Conservation (phyloP, 2,329 filamentous ascomycete species). For the Arthrocladium fulminans region DNA sequence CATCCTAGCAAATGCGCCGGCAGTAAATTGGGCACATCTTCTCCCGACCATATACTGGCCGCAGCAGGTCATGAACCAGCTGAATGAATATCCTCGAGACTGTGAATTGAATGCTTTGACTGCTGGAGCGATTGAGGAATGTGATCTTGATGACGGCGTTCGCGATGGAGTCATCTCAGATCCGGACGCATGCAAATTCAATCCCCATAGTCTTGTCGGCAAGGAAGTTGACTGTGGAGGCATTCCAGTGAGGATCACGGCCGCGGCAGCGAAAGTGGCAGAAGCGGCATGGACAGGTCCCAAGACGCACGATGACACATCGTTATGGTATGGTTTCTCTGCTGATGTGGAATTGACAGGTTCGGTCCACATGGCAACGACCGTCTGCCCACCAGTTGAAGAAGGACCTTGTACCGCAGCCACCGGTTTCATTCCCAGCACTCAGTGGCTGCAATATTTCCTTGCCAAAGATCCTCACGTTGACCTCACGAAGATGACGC, state of each 20-base stretch:
- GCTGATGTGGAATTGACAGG: constrained; percentile 17
- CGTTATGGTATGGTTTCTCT: constrained; percentile 29
- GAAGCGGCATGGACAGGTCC: constrained; percentile 28
- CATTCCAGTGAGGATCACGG: constrained; percentile 21
- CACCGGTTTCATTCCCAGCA: constrained; percentile 25
- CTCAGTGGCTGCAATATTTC: constrained; percentile 29
- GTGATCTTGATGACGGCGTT: constrained; percentile 22
- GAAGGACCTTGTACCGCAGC: constrained; percentile 18
- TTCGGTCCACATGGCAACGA: constrained; percentile 20
- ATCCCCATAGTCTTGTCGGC: constrained; percentile 12
- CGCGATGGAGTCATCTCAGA: constrained; percentile 20
- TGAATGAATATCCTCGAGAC: constrained; percentile 10
- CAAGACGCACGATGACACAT: constrained; percentile 16
- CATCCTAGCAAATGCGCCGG: constrained; percentile 21
- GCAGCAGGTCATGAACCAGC: constrained; percentile 19
- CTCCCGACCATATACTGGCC: constrained; percentile 2
- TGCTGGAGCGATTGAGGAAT: constrained; percentile 24
- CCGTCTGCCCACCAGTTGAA: constrained; percentile 19
- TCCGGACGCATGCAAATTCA: constrained; percentile 7
- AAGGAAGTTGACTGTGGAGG: constrained; percentile 5
- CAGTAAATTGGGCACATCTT: constrained; percentile 9
- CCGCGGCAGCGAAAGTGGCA: constrained; percentile 26
- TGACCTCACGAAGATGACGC: constrained; percentile 26
- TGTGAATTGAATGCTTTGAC: constrained; percentile 31
- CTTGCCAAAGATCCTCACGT: constrained; percentile 25